Evolutionary conservation across 2,329 filamentous ascomycete genomes (phyloP).

Genomic region (Aspergillus intermedius): DNA sequence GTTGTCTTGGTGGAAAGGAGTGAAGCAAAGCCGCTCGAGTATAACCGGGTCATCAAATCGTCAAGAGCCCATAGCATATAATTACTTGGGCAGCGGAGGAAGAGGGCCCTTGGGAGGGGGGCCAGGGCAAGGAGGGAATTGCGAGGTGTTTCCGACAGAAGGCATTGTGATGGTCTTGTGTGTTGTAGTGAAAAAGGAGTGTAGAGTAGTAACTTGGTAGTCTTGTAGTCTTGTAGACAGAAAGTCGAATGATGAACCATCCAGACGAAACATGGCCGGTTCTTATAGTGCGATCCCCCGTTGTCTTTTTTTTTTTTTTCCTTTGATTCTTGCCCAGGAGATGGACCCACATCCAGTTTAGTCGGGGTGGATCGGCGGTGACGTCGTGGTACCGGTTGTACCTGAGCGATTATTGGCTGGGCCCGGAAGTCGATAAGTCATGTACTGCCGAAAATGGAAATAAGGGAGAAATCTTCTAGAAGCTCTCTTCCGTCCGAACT

Average conservation of each 20-base stretch:
- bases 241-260: conserved; percentile 4
- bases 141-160: conserved; percentile 26
- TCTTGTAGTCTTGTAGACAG: background rate
- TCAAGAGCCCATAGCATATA: conserved; percentile 13
- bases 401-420: background rate
- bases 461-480: conserved; percentile 21
- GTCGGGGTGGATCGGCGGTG: background rate
- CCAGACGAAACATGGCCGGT: conserved; percentile 8
- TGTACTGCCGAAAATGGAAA: conserved; percentile 16
- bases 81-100: conserved; percentile 34
- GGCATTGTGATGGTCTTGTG: conserved; percentile 23
- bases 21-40: conserved; percentile 13
- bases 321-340: background rate
- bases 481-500: conserved; percentile 2
- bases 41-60: conserved; percentile 28
- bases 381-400: background rate
- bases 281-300: conserved; percentile 22
- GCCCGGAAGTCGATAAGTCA: background rate
- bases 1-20: background rate
- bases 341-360: background rate
- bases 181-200: background rate
- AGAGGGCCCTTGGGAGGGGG: conserved; percentile 35
- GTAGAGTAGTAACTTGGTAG: background rate
- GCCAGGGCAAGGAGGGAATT: conserved; percentile 35
- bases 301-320: conserved; percentile 7